These are phyloP conservation scores for Kurtzmaniella quercitrusa DNA, from an alignment of 1,139 yeast genomes.

Conservation along the genomic window DNA sequence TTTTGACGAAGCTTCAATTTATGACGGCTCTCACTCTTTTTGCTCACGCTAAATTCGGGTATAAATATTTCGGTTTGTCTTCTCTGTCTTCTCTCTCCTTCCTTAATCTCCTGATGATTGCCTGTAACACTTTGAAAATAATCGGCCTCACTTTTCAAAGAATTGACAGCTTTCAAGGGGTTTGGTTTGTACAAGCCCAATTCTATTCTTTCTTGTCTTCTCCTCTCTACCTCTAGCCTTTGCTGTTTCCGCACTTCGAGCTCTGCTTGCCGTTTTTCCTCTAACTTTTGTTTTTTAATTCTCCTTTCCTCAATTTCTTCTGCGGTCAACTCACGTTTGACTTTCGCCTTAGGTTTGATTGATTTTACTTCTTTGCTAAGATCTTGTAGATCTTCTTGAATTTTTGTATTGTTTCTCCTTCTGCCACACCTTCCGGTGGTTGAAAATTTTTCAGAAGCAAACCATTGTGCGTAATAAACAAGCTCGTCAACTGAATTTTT, in stretches of 20 bases:
- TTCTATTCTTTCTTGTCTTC: slow-evolving; percentile 8
- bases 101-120: slow-evolving; percentile 25
- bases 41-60: slow-evolving; percentile 21
- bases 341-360: slow-evolving; percentile 3
- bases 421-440: slow-evolving; percentile 8
- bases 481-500: slow-evolving; percentile 6
- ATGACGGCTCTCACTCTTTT: slow-evolving; percentile 6
- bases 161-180: slow-evolving; percentile 4
- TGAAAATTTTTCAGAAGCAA: slow-evolving; percentile 6
- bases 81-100: slow-evolving; percentile 33
- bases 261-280: slow-evolving; percentile 6
- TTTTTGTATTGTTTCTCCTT: neutral
- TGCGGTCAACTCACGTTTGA: slow-evolving; percentile 10
- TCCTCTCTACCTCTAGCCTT: slow-evolving; percentile 7
- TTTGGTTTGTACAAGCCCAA: slow-evolving; percentile 10
- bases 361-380: slow-evolving; percentile 10
- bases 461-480: slow-evolving; percentile 9
- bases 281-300: slow-evolving; percentile 2
- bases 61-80: slow-evolving; percentile 22
- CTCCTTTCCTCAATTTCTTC: slow-evolving; percentile 10
- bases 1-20: slow-evolving; percentile 9
- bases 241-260: slow-evolving; percentile 7
- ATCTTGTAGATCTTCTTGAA: slow-evolving; percentile 6
- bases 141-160: slow-evolving; percentile 24
- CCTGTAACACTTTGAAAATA: slow-evolving; percentile 41